Evolutionary conservation across 768 basidiomycete species (phyloP).

Genomic region (Agrocybe praecox): DNA sequence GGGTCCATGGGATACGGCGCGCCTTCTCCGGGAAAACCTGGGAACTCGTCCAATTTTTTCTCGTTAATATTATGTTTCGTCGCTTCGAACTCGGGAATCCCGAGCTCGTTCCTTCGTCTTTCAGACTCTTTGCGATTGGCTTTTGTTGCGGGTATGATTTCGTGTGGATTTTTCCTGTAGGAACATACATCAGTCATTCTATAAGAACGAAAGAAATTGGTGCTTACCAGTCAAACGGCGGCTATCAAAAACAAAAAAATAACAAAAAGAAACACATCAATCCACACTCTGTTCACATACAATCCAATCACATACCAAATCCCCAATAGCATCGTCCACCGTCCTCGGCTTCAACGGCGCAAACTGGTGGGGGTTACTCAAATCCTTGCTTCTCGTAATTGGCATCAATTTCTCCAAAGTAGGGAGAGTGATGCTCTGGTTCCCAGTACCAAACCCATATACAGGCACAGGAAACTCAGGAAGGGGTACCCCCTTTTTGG

Average conservation of each 20-base stretch:
- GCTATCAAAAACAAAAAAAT: slow-evolving; percentile 35
- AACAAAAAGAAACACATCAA: slow-evolving; percentile 3
- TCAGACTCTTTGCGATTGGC: slow-evolving; percentile 33
- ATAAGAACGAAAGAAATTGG: background rate
- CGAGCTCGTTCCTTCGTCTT: slow-evolving; percentile 35
- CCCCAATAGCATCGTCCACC: slow-evolving; percentile 66
- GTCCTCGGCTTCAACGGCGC: slow-evolving; percentile 65
- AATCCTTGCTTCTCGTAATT: slow-evolving; percentile 43
- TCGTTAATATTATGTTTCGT: background rate
- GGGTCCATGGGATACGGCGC: slow-evolving; percentile 46
- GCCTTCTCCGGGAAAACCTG: slow-evolving; percentile 53
- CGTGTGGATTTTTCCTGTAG: slow-evolving; percentile 61
- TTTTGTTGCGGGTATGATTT: slow-evolving; percentile 31
- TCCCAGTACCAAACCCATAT: slow-evolving; percentile 45
- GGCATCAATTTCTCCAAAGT: slow-evolving; percentile 44
- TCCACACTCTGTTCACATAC: background rate
- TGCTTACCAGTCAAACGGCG: slow-evolving; percentile 69
- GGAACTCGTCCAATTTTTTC: slow-evolving; percentile 19
- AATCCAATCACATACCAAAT: slow-evolving; percentile 57
- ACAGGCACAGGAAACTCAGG: slow-evolving; percentile 70
- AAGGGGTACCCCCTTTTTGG: slow-evolving; percentile 54
- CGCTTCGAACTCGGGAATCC: slow-evolving; percentile 51
- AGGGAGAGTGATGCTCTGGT: slow-evolving; percentile 40
- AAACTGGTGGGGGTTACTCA: slow-evolving; percentile 43
- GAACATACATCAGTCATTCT: background rate